Evolutionary conservation across 345 rosid genomes (phyloP).

Genomic region (Lepidium aucheri): DNA sequence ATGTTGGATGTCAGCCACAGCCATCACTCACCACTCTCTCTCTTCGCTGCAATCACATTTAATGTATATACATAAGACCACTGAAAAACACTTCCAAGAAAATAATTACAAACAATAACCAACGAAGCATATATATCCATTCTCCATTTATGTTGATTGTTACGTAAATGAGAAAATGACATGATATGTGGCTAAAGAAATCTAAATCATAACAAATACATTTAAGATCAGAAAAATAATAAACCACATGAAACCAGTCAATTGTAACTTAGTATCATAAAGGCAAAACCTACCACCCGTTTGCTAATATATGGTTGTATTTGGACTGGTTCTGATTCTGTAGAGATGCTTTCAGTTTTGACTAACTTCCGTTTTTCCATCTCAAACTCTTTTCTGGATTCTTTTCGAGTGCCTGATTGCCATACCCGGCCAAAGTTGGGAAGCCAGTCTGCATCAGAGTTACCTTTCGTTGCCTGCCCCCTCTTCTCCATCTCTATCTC

Average conservation of each 20-base stretch:
- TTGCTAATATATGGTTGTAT: conserved; percentile 72
- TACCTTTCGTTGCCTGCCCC: conserved; percentile 47
- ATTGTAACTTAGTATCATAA: not conserved
- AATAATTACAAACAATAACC: not conserved
- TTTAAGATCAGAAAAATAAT: not conserved
- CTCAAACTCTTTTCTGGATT: conserved; percentile 86
- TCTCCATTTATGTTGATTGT: not conserved
- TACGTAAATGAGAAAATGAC: not conserved
- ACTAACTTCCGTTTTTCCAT: conserved; percentile 50
- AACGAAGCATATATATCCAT: not conserved
- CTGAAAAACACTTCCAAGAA: not conserved
- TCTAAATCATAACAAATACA: not conserved
- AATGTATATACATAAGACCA: conserved; percentile 1
- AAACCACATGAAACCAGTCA: not conserved
- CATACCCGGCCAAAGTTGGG: conserved; percentile 96
- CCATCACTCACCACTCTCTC: conserved; percentile 23
- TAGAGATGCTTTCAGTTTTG: conserved; percentile 33
- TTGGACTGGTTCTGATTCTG: conserved; percentile 34
- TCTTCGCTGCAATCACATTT: conserved; percentile 23
- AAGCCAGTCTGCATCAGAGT: conserved; percentile 63
- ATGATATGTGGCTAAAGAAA: not conserved
- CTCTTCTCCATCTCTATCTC: conserved; percentile 84
- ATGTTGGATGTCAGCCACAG: conserved; percentile 17
- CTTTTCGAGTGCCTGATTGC: conserved; percentile 87
- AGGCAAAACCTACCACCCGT: conserved; percentile 43